Percentiles rank a stretch among this genome's conserved stretches.
Conservation (phyloP, 352 stramenopile species). For the Globisporangium irregulare region DNA sequence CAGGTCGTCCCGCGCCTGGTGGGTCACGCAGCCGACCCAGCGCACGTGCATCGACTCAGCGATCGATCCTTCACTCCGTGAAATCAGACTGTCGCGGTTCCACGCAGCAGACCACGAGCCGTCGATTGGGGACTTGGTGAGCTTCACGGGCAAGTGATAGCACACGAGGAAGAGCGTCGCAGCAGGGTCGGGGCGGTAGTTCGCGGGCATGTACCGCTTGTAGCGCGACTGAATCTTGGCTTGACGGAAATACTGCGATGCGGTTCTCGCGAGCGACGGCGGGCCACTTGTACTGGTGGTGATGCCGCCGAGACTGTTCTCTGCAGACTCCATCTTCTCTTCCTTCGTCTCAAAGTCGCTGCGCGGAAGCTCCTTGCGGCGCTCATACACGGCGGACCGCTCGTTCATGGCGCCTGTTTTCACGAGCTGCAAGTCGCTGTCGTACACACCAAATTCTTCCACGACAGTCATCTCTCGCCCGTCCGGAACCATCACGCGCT, state of each 20-base stretch:
- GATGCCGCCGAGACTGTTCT: not conserved
- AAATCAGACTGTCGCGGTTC: slow-evolving; percentile 92
- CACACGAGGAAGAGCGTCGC: slow-evolving; percentile 89
- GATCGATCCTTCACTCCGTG: slow-evolving; percentile 84
- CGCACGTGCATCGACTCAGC: slow-evolving; percentile 82
- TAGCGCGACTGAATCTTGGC: slow-evolving; percentile 80
- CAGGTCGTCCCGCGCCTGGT: slow-evolving; percentile 60
- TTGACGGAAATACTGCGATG: slow-evolving; percentile 54
- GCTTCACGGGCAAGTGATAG: slow-evolving; percentile 91
- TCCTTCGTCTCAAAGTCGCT: slow-evolving; percentile 17
- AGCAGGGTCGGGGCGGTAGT: slow-evolving; percentile 53
- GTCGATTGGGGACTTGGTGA: slow-evolving; percentile 60
- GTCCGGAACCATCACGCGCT: slow-evolving; percentile 71
- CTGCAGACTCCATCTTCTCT: slow-evolving; percentile 15
- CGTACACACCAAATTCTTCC: slow-evolving; percentile 73
- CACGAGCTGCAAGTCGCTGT: slow-evolving; percentile 60
- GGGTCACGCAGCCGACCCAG: slow-evolving; percentile 87
- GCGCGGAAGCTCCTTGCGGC: slow-evolving; percentile 22
- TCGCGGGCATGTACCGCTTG: slow-evolving; percentile 74
- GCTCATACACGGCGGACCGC: slow-evolving; percentile 62
- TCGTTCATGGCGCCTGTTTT: slow-evolving; percentile 51
- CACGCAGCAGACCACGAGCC: slow-evolving; percentile 84
- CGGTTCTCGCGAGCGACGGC: slow-evolving; percentile 25
- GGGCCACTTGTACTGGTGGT: not conserved
- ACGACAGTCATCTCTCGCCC: slow-evolving; percentile 78